Conservation (phyloP, 805 yeast genomes). For the Tetrapisispora phaffii region DNA sequence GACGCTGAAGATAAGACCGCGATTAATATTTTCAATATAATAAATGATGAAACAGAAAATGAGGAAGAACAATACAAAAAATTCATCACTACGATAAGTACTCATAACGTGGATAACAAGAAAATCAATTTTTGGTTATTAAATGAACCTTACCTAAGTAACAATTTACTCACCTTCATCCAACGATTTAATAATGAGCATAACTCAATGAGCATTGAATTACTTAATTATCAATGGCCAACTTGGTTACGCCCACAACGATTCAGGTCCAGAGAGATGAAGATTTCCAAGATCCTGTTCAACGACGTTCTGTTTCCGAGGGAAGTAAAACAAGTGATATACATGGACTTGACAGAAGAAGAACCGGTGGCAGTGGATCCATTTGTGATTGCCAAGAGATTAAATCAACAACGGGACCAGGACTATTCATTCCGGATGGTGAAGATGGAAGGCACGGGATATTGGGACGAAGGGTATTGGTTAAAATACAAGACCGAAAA, state of each 20-base stretch:
- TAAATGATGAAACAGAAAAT: constrained; percentile 4
- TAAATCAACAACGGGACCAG: neutral
- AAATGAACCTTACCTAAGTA: constrained; percentile 48
- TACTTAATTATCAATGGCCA: constrained; percentile 90
- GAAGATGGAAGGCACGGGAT: constrained; percentile 68
- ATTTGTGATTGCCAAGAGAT: constrained; percentile 43
- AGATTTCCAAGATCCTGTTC: constrained; percentile 84
- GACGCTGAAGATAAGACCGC: neutral
- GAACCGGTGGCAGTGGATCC: constrained; percentile 78
- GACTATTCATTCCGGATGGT: constrained; percentile 56
- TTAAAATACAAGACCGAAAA: constrained; percentile 37
- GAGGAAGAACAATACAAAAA: constrained; percentile 7
- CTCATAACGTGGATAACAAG: neutral
- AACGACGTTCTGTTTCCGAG: constrained; percentile 82
- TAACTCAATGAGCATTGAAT: constrained; percentile 31
- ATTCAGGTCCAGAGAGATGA: constrained; percentile 67
- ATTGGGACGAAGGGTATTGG: constrained; percentile 96
- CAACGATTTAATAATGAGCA: constrained; percentile 29
- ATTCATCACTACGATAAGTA: constrained; percentile 10
- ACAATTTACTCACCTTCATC: constrained; percentile 43
- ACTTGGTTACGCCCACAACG: constrained; percentile 72
- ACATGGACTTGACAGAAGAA: constrained; percentile 53
- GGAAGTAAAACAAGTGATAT: constrained; percentile 61
- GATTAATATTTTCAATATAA: constrained; percentile 17
- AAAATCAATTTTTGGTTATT: constrained; percentile 74